Evolutionary conservation across 139 green algal species (phyloP), one percentile per base, ranked within the genome.

Genomic region (Desmodesmus armatus): DNA sequence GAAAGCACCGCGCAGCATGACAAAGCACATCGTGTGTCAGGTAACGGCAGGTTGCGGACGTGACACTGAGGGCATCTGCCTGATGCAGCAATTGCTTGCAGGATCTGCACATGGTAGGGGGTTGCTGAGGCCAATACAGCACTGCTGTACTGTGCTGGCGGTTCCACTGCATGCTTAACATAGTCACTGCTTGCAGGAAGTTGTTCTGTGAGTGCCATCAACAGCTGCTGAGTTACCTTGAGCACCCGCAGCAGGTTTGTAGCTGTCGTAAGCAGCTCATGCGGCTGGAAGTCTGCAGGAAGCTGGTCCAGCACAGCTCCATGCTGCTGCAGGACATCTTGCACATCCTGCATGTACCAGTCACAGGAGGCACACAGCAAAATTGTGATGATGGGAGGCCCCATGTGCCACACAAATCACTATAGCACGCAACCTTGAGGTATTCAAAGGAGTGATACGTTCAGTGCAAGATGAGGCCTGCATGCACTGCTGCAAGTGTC

Each of bases 311-410:
- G 17, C 2, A 33, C 78, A 35, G n/a, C 5, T 76, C 41, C 31
- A 65, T 84, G 78, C 43, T 76, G 62, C 43, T 65, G 62, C 6
- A 84, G 29, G 23, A 13, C 40, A 31, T 84, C 60, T 19, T n/a
- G 27, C 13, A 84, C 62, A 49, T 84, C 78, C 78, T 84, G 62
- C 35, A 44, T 15, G 41, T 51, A 23, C n/a, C 13, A 13, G 13
- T 7, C 9, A 21, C 7, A 55, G 47, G 47, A 13, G 7, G 47
- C 13, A 55, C 7, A 55, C 7, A 55, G 47, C 13, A 13, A 13
- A 7, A 55, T 13, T 55, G 47, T 55, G 9, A 55, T 55, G 47
- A 21, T 13, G 7, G 47, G 9, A 55, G 47, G n/a, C n/a, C n/a
- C n/a, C n/a, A n/a, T n/a, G n/a, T n/a, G n/a, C n/a, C n/a, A n/a